Percentiles rank a stretch among this genome's conserved stretches.
phyloP scores from a whole-genome alignment of 2,329 filamentous ascomycete species.

The Geosmithia putterillii region DNA sequence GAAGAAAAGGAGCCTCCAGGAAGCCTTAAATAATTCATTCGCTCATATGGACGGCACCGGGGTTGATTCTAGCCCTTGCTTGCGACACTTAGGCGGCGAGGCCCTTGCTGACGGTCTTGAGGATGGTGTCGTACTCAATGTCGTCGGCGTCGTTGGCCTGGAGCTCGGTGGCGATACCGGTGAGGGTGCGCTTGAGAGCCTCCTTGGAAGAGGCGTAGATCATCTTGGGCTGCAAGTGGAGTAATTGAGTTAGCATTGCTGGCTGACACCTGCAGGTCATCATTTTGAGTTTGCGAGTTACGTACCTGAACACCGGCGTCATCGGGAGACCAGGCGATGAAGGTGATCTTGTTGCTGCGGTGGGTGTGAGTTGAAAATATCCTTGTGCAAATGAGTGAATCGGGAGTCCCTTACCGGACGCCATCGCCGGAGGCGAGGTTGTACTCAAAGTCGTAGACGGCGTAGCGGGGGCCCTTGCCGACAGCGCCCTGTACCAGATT shows the following conservation, averaged over 20 bases:
- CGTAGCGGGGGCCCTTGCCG: slow-evolving; percentile 65
- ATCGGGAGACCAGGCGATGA: slow-evolving; percentile 73
- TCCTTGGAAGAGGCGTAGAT: slow-evolving; percentile 84
- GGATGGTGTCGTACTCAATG: slow-evolving; percentile 63
- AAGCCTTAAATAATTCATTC: slow-evolving; percentile 13
- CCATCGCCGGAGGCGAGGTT: slow-evolving; percentile 60
- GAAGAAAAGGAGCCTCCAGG: slow-evolving; percentile 10
- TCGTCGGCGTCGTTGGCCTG: slow-evolving; percentile 79
- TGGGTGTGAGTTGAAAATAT: slow-evolving; percentile 7
- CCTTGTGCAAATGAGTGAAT: slow-evolving; percentile 5
- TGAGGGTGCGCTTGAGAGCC: slow-evolving; percentile 67
- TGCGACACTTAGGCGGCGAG: slow-evolving; percentile 29
- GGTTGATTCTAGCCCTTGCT: background rate
- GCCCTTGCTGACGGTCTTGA: slow-evolving; percentile 55
- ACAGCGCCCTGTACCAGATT: slow-evolving; percentile 32
- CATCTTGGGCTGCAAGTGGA: slow-evolving; percentile 59
- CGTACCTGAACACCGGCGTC: slow-evolving; percentile 66
- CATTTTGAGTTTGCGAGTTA: no score
- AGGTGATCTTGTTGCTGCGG: slow-evolving; percentile 61
- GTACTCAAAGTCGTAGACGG: slow-evolving; percentile 78
- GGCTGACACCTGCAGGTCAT: no score
- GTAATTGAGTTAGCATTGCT: slow-evolving; percentile 6
- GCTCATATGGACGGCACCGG: slow-evolving; percentile 9
- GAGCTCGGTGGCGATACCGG: slow-evolving; percentile 62
- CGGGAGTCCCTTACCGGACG: slow-evolving; percentile 37